Evolutionary conservation across 352 stramenopile species (phyloP).

Genomic region (Phytophthora colocasiae): DNA sequence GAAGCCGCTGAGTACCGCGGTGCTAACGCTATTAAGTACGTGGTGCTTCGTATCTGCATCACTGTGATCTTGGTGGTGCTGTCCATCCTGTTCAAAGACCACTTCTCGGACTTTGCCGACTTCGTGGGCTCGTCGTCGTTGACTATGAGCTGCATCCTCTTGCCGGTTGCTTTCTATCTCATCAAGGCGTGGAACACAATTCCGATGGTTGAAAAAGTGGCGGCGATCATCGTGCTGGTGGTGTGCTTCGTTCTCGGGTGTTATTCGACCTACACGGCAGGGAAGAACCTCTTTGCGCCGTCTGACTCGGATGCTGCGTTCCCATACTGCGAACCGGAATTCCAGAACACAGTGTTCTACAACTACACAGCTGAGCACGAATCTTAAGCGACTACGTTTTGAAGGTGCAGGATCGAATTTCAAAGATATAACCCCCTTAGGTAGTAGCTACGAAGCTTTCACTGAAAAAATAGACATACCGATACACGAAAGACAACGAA

Average conservation of each 20-base stretch:
- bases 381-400: conserved; percentile 12
- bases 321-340: conserved; percentile 46
- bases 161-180: conserved; percentile 55
- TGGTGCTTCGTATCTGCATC: conserved; percentile 49
- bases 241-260: conserved; percentile 48
- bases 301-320: conserved; percentile 32
- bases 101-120: conserved; percentile 58
- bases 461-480: too few relatives aligned
- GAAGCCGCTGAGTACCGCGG: conserved; percentile 50
- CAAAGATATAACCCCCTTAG: background rate
- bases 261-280: conserved; percentile 56
- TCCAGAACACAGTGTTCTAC: conserved; percentile 46
- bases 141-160: conserved; percentile 41
- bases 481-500: too few relatives aligned
- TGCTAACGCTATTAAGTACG: conserved; percentile 47
- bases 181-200: conserved; percentile 39
- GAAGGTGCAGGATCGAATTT: background rate
- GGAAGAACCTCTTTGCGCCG: conserved; percentile 52
- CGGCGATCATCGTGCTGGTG: conserved; percentile 33
- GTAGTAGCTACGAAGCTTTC: too few relatives aligned
- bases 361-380: conserved; percentile 47
- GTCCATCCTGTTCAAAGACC: conserved; percentile 52
- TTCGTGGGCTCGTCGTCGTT: conserved; percentile 56
- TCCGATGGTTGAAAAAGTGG: conserved; percentile 21
- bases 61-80: conserved; percentile 49